A percentile compares a stretch with the other conserved stretches of the same genome.
These are phyloP conservation scores for Colletotrichum aenigma DNA, from an alignment of 2,329 filamentous ascomycete genomes.

Conservation along the genomic window DNA sequence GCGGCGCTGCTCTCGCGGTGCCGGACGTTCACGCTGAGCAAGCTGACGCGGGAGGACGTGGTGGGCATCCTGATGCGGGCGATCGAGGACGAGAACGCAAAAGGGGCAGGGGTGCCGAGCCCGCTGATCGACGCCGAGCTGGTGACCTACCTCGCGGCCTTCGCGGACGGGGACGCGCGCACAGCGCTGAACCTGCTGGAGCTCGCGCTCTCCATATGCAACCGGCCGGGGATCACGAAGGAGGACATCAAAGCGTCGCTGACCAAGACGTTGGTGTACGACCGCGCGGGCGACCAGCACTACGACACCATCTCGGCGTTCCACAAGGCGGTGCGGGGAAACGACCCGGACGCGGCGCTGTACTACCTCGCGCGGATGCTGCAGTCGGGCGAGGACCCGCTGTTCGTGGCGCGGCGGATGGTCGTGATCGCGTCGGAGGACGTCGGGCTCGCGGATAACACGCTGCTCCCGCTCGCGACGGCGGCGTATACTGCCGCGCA, in stretches of 20 bases:
- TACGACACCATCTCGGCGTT: constrained; percentile 98
- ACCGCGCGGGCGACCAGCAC: constrained; percentile 93
- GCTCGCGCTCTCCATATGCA: constrained; percentile 79
- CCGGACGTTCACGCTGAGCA: constrained; percentile 84
- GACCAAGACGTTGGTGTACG: constrained; percentile 93
- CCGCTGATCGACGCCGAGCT: constrained; percentile 78
- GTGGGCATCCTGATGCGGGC: constrained; percentile 78
- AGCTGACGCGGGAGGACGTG: constrained; percentile 76
- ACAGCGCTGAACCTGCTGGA: constrained; percentile 93
- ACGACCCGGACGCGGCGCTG: constrained; percentile 83
- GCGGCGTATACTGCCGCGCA: constrained; percentile 86
- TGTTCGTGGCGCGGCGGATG: constrained; percentile 91
- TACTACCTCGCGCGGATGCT: constrained; percentile 98
- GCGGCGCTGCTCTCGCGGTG: constrained; percentile 87
- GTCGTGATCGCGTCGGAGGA: constrained; percentile 96
- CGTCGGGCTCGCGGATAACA: constrained; percentile 87
- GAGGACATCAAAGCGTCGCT: constrained; percentile 80
- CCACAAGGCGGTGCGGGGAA: constrained; percentile 92
- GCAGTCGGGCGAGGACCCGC: constrained; percentile 89
- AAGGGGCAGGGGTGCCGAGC: constrained; percentile 32
- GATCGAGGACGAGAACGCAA: constrained; percentile 58
- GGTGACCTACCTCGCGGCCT: constrained; percentile 80
- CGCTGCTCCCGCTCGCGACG: constrained; percentile 82
- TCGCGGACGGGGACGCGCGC: constrained; percentile 90
- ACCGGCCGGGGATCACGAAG: constrained; percentile 67